Percentiles rank a stretch among this genome's conserved stretches.
Evolutionary conservation across 148 eudicot species (phyloP).

Genomic region (Camellia lanceoleosa): DNA sequence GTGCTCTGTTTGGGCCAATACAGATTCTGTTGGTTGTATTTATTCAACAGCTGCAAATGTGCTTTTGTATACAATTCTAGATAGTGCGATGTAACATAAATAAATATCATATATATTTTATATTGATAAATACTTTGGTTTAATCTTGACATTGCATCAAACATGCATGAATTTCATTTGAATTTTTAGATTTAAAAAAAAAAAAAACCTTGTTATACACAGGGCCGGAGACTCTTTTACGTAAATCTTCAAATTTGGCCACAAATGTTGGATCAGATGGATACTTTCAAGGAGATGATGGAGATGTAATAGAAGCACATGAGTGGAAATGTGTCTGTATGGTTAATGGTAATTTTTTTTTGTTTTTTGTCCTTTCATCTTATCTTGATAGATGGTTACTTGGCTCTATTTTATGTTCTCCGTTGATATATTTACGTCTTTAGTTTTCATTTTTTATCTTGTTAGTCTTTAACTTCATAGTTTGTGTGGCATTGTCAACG

Average conservation of each 20-base stretch:
- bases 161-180: no score
- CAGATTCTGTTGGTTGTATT: no score
- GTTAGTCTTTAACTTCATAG: no score
- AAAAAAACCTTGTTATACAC: background rate
- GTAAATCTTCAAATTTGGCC: slow-evolving; percentile 54
- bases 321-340: slow-evolving; percentile 86
- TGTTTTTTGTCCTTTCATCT: background rate
- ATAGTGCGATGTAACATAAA: no score
- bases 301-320: slow-evolving; percentile 81
- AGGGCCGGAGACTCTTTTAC: slow-evolving; percentile 74
- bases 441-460: no score
- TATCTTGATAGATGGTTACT: background rate
- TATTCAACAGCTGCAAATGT: no score
- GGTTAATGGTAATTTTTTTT: slow-evolving; percentile 46
- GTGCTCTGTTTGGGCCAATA: no score
- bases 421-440: no score
- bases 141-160: background rate
- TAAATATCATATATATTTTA: no score
- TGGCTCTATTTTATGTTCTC: background rate
- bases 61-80: no score
- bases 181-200: no score
- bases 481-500: no score
- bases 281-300: slow-evolving; percentile 54
- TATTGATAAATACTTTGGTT: background rate
- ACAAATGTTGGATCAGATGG: slow-evolving; percentile 38